phyloP scores from a whole-genome alignment of 306 rosid genomes.

The Pyrus bretschneideri region DNA sequence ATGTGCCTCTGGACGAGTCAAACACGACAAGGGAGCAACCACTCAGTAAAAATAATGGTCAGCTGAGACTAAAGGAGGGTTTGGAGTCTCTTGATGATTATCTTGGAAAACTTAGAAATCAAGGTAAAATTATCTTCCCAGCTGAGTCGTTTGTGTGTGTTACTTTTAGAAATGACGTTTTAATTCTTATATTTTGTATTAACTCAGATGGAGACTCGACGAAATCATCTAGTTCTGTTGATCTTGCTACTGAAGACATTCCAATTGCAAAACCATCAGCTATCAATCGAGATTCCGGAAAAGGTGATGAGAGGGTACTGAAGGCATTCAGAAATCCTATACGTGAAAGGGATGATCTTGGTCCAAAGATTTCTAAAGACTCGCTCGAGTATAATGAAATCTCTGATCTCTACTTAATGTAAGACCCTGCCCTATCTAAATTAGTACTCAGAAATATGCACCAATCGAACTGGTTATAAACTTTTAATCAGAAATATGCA shows the following conservation, averaged over 20 bases:
- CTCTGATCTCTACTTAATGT: constrained; percentile 59
- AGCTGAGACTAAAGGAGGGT: constrained; percentile 31
- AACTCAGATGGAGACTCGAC: constrained; percentile 31
- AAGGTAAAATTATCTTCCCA: neutral
- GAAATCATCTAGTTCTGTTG: constrained; percentile 23
- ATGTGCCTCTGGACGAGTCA: constrained; percentile 21
- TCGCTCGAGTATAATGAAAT: constrained; percentile 39
- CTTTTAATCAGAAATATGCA: too few species aligned
- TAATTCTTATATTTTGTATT: neutral
- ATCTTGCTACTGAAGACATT: constrained; percentile 24
- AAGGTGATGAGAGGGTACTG: constrained; percentile 9
- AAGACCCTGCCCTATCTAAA: constrained; percentile 7
- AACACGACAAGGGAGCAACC: constrained; percentile 19
- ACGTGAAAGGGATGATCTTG: constrained; percentile 11
- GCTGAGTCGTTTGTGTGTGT: neutral
- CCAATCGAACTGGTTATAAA: too few species aligned
- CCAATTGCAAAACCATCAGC: constrained; percentile 10
- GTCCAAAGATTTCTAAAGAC: constrained; percentile 18
- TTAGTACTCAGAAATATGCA: neutral
- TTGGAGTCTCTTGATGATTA: constrained; percentile 59
- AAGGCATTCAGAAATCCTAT: constrained; percentile 18
- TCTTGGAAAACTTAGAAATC: constrained; percentile 61
- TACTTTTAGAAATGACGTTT: neutral
- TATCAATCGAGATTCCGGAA: constrained; percentile 13
- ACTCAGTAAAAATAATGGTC: constrained; percentile 12